phyloP scores from a whole-genome alignment of 495 filamentous ascomycete genomes.

The Aspergillus taichungensis region DNA sequence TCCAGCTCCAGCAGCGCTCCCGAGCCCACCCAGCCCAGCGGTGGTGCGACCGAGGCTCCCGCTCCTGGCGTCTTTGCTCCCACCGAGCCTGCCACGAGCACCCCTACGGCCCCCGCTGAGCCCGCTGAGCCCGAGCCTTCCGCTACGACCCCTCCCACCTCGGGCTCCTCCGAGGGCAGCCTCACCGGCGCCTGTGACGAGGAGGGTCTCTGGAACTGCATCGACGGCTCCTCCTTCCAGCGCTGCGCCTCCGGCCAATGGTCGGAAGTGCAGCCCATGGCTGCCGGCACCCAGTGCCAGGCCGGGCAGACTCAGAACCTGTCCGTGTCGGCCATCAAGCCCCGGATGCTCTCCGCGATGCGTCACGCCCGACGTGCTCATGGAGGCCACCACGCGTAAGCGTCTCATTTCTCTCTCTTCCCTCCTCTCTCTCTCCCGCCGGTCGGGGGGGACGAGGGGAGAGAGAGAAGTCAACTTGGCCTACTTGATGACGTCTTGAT shows the following conservation, averaged over 20 bases:
- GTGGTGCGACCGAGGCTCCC: slow-evolving; percentile 14
- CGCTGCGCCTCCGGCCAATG: slow-evolving; percentile 57
- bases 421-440: neutral
- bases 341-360: slow-evolving; percentile 23
- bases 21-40: slow-evolving; percentile 20
- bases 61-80: slow-evolving; percentile 10
- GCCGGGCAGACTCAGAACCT: slow-evolving; percentile 42
- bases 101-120: slow-evolving; percentile 8
- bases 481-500: no score
- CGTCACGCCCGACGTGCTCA: slow-evolving; percentile 23
- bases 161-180: slow-evolving; percentile 5
- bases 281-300: slow-evolving; percentile 51
- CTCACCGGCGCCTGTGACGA: slow-evolving; percentile 26
- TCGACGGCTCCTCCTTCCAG: slow-evolving; percentile 47
- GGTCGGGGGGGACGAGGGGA: no score
- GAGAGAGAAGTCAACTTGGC: no score
- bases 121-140: neutral
- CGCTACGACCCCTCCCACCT: slow-evolving; percentile 6
- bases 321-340: slow-evolving; percentile 19
- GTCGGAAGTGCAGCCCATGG: slow-evolving; percentile 44
- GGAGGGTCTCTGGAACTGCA: slow-evolving; percentile 54
- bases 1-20: slow-evolving; percentile 9
- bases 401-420: neutral
- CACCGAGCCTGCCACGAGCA: slow-evolving; percentile 6
- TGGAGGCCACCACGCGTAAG: slow-evolving; percentile 18